Evolutionary conservation across 164 flowering plant genomes (phyloP).

Genomic region (Vitis labrusca): DNA sequence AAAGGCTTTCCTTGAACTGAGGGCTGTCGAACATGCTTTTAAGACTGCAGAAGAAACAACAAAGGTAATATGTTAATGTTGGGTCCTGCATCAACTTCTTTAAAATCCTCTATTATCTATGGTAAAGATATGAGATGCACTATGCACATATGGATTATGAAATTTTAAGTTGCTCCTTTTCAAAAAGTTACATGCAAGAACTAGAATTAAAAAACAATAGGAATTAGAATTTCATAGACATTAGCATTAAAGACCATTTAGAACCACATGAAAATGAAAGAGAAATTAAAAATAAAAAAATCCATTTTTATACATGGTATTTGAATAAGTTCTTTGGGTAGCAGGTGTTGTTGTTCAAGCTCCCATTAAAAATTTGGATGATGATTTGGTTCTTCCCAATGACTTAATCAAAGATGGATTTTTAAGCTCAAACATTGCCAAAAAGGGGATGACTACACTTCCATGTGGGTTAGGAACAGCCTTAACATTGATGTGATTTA

Average conservation of each 20-base stretch:
- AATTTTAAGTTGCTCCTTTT: neutral
- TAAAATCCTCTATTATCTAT: neutral
- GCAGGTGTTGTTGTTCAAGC: too few species aligned
- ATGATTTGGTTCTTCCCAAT: too few species aligned
- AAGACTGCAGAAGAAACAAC: constrained; percentile 50
- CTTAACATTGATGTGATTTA: neutral
- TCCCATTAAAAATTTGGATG: too few species aligned
- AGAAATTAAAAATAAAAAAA: too few species aligned
- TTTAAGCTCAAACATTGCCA: too few species aligned
- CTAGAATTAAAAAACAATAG: neutral
- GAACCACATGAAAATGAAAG: neutral
- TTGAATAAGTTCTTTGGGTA: too few species aligned
- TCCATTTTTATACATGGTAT: too few species aligned
- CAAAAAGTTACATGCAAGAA: neutral
- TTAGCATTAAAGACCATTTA: neutral
- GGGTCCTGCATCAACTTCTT: neutral
- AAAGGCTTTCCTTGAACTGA: constrained; percentile 63
- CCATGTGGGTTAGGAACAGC: neutral
- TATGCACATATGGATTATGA: neutral
- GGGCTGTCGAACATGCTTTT: constrained; percentile 70
- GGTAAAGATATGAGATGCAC: neutral
- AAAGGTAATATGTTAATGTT: constrained; percentile 4
- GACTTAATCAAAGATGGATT: too few species aligned
- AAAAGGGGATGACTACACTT: neutral
- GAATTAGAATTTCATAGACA: neutral